Base-by-base conservation (phyloP, 176 grass and related monocot species). In the Neostapfia colusana region DNA sequence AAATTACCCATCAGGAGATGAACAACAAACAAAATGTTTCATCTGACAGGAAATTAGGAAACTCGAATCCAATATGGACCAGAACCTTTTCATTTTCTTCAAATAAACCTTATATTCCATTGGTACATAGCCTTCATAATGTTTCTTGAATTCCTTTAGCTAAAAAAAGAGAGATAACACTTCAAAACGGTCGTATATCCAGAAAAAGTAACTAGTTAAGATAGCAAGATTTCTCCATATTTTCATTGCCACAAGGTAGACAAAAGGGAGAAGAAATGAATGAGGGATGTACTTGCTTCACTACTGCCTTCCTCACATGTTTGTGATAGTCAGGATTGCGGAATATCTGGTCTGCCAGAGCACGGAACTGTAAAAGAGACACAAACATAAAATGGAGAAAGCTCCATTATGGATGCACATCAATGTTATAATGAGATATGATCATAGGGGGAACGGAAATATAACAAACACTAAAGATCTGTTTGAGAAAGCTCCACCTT, bases 271-370 rank as follows among this genome's bases (percentile, higher is more conserved):
- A 58, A n/a, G 74, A 8, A 74, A 76, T 25, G 20, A 74, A 76
- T 39, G 23, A 53, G 9, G 1, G 43, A 82, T 49, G 35, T 68
- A 92, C 95, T 87, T 94, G 91, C 58, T 98, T 98, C 70, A 94
- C 70, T 71, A 89, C 79, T 63, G 76, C 80, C 75, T 90, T 92
- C 27, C 95, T 88, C 43, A 94, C 82, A 74, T 98, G 95, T 79
- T 84, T 98, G 83, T 94, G 95, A 80, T 94, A 92, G 17, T 98
- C 87, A 67, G 95, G 95, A 86, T 98, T 94, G 36, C 89, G 89
- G 72, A 98, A 98, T 82, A 98, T 89, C 69, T 98, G 95, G 70
- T 98, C 95, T 67, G 95, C 95, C 83, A 98, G 87, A 85, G 95
- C 89, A 94, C 95, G 87, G 81, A 98, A 98, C 95, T 98, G 85